phyloP scores from a whole-genome alignment of 108 stramenopile species.

The Cyclotella sp. region DNA sequence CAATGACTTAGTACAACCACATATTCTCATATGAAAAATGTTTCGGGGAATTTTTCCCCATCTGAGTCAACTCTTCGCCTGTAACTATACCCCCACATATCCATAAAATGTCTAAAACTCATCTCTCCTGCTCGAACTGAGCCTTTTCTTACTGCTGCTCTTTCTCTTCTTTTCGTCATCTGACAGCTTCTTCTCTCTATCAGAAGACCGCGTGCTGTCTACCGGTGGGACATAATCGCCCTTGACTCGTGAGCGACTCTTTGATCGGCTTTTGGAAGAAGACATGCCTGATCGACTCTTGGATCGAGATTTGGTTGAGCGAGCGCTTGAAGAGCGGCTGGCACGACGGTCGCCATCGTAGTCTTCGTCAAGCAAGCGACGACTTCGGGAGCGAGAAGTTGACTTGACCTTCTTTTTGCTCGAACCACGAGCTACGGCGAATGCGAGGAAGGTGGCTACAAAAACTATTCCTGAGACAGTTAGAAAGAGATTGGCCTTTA shows the following conservation, averaged over 20 bases:
- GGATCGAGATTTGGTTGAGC: slow-evolving; percentile 16
- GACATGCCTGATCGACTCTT: slow-evolving; percentile 10
- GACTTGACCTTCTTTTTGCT: slow-evolving; percentile 33
- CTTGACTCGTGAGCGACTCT: slow-evolving; percentile 3
- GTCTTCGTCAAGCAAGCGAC: slow-evolving; percentile 74
- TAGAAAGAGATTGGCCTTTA: slow-evolving; percentile 80
- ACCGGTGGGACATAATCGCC: neutral
- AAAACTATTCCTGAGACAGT: slow-evolving; percentile 78
- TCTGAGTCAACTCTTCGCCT: neutral
- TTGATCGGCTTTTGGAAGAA: slow-evolving; percentile 6
- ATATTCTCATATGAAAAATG: neutral
- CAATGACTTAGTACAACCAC: neutral
- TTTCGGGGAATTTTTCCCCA: neutral
- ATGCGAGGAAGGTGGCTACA: slow-evolving; percentile 86
- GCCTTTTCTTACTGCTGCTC: neutral
- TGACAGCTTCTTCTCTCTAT: neutral
- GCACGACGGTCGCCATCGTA: slow-evolving; percentile 42
- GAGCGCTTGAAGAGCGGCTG: slow-evolving; percentile 39
- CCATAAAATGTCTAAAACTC: neutral
- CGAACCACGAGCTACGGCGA: slow-evolving; percentile 84
- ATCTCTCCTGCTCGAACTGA: neutral
- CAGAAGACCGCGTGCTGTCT: neutral
- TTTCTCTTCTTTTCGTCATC: neutral
- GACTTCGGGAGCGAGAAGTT: slow-evolving; percentile 48
- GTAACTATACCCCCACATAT: neutral